A percentile compares a stretch with the other conserved stretches of the same genome.
Evolutionary conservation across 2,329 filamentous ascomycete genomes (phyloP).

Genomic region (Fusarium redolens): DNA sequence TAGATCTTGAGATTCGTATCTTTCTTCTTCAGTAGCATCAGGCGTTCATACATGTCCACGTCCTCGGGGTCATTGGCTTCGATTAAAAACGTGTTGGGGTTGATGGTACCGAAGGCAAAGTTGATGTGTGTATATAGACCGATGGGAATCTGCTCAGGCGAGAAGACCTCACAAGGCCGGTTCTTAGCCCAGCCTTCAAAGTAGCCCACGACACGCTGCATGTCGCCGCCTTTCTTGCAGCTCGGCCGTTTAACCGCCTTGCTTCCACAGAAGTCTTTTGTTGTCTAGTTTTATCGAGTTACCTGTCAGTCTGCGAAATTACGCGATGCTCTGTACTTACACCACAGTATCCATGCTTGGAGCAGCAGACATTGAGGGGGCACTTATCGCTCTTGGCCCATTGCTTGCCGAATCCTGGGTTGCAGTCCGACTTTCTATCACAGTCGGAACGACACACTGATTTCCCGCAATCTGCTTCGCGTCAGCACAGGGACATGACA

Average conservation of each 20-base stretch:
- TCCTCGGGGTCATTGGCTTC: background rate
- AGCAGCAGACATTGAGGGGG: conserved; percentile 25
- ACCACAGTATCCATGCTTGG: conserved; percentile 23
- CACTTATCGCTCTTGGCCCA: conserved; percentile 3
- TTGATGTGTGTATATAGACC: conserved; percentile 20
- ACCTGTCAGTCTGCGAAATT: background rate
- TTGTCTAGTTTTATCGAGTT: background rate
- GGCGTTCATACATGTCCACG: accelerated
- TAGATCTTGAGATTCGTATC: conserved; percentile 46
- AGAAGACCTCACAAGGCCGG: conserved; percentile 6
- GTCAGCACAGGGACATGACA: background rate
- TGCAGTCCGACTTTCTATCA: conserved; percentile 17
- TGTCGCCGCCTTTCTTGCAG: background rate
- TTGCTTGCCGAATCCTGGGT: background rate
- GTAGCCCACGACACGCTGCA: conserved; percentile 15
- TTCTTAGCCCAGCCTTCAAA: conserved; percentile 6
- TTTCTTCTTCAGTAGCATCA: conserved; percentile 36
- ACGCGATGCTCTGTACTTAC: background rate
- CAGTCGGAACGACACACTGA: background rate
- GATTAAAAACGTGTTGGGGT: conserved; percentile 20
- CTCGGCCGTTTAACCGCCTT: background rate
- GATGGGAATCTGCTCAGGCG: conserved; percentile 9
- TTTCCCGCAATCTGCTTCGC: background rate
- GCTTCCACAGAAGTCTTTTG: conserved; percentile 5
- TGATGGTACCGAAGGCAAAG: conserved; percentile 24